Base-by-base conservation (phyloP, 331 rosid species). In the Spiraea crenata region DNA sequence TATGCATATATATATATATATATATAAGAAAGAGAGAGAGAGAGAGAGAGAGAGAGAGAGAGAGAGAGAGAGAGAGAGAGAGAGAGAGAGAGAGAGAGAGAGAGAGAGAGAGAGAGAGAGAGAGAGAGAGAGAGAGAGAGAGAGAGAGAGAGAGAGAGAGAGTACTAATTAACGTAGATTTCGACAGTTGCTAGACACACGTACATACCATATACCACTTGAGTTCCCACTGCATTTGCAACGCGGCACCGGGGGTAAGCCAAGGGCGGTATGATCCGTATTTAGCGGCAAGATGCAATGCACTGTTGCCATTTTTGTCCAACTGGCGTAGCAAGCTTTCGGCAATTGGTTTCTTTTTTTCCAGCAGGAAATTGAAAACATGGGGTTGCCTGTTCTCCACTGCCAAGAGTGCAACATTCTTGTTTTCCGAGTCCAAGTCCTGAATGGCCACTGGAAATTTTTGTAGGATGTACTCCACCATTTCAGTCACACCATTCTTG, bases 201-300 rank as follows among this genome's bases (percentile, higher is more conserved):
- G 45, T 41, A 41, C 5, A 4, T 79, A 83, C 87, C 82, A 80
- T 68, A 54, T 47, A 83, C 82, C 87, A 83, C 16, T 74, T 83
- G 59, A 80, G 48, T 25, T 83, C 84, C 73, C 82, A 79, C 63
- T 80, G 80, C 87, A 83, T 83, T 74, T 83, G 84, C 71, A 80
- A 12, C 44, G 87, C 79, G 25, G 77, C 40, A 8, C 83, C 81
- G 9, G 83, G 71, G 0, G 74, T 68, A 16, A 34, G 63, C 85
- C 88, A 81, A 34, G 66, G 74, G 13, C 39, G 62, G 39, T 71
- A 46, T 0, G 4, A 2, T 38, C 34, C 0, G 5, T 47, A 39
- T 20, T 34, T 63, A 11, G 88, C 88, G 3, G 88, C 81, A 5
- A 77, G 74, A 45, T 84, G 88, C 12, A 84, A 65, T 0, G 79